These are phyloP conservation scores for Clonostachys byssicola DNA, from an alignment of 2,329 filamentous ascomycete genomes.

Conservation along the genomic window DNA sequence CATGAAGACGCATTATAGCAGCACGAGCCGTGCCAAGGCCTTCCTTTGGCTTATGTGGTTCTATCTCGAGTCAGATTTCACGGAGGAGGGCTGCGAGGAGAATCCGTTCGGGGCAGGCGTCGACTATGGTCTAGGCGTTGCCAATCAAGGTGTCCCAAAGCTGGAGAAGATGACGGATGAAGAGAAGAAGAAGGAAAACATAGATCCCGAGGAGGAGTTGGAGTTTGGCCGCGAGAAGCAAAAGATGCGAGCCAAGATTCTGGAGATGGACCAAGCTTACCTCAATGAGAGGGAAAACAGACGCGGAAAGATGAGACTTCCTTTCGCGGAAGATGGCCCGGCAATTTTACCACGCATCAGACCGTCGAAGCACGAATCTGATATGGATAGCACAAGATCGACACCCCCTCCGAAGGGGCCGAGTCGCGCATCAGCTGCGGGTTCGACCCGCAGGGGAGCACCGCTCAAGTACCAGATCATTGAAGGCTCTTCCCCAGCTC, in stretches of 20 bases:
- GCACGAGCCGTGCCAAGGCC: conserved; percentile 75
- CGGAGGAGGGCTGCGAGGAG: conserved; percentile 77
- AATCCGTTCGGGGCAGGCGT: conserved; percentile 83
- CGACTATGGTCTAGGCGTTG: conserved; percentile 59
- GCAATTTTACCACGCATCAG: conserved; percentile 59
- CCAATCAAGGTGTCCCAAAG: conserved; percentile 65
- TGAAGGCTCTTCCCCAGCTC: conserved; percentile 57
- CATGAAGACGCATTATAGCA: conserved; percentile 83
- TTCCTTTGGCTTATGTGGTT: conserved; percentile 99
- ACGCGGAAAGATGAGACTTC: conserved; percentile 37
- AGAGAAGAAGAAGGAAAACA: conserved; percentile 57
- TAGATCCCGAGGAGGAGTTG: conserved; percentile 66
- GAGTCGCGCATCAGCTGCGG: conserved; percentile 12
- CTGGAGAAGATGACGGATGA: conserved; percentile 63
- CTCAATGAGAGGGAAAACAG: conserved; percentile 58
- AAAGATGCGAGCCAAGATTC: conserved; percentile 69
- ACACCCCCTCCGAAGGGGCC: conserved; percentile 32
- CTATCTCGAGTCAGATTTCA: conserved; percentile 95
- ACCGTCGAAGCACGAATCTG: conserved; percentile 55
- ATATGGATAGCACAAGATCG: conserved; percentile 38
- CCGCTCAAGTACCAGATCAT: conserved; percentile 56
- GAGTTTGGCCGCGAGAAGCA: conserved; percentile 71
- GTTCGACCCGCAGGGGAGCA: conserved; percentile 32
- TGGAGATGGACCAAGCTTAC: conserved; percentile 71
- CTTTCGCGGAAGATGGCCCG: conserved; percentile 45